Conservation (phyloP, 2,329 filamentous ascomycete species). For the Cercospora janseana region DNA sequence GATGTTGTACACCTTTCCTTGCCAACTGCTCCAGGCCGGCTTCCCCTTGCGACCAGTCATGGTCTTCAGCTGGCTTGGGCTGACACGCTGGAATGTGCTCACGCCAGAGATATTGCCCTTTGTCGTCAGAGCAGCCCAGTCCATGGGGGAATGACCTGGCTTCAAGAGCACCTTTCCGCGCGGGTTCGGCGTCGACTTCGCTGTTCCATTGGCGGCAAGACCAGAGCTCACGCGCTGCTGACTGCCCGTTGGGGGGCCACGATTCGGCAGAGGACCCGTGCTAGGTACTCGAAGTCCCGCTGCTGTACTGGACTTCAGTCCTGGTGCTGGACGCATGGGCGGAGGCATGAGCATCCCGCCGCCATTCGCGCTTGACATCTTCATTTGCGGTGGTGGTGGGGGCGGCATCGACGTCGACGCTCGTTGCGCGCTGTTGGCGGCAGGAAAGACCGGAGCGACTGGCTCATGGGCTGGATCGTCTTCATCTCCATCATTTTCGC, state of each 20-base stretch:
- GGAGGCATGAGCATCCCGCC: constrained; percentile 33
- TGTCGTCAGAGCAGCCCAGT: constrained; percentile 82
- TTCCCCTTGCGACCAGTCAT: constrained; percentile 77
- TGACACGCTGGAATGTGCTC: constrained; percentile 65
- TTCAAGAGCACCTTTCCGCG: constrained; percentile 70
- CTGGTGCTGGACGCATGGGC: constrained; percentile 24
- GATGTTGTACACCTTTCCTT: constrained; percentile 92
- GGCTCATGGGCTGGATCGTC: constrained; percentile 26
- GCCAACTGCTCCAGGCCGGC: constrained; percentile 87
- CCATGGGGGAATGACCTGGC: constrained; percentile 91
- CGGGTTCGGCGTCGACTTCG: constrained; percentile 43
- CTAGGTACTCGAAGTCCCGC: constrained; percentile 44
- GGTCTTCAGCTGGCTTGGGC: constrained; percentile 72
- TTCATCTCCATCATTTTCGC: constrained; percentile 36
- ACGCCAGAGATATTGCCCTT: constrained; percentile 55
- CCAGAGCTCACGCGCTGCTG: constrained; percentile 40
- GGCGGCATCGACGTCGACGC: constrained; percentile 39
- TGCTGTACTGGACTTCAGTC: constrained; percentile 33
- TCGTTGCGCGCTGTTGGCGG: constrained; percentile 48
- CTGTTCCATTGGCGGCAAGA: constrained; percentile 34
- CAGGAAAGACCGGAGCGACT: constrained; percentile 45
- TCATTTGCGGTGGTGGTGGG: constrained; percentile 31
- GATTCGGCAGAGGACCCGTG: constrained; percentile 51
- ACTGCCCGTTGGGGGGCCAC: constrained; percentile 42
- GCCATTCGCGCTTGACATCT: constrained; percentile 24